Conservation (phyloP, 768 basidiomycete genomes). For the Leccinellum luteum region DNA sequence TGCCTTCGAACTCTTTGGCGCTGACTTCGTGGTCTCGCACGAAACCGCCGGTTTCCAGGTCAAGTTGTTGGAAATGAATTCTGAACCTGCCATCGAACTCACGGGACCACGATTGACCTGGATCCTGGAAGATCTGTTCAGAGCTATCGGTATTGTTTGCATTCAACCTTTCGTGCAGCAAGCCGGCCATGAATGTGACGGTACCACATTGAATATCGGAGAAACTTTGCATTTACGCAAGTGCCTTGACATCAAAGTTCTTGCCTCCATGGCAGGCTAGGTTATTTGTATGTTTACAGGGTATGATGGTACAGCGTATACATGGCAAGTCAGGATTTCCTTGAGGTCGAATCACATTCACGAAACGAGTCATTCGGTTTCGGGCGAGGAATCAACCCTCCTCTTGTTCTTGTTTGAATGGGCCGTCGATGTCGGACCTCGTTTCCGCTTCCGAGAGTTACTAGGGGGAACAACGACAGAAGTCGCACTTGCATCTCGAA, state of each 20-base stretch:
- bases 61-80: conserved; percentile 86
- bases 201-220: conserved; percentile 48
- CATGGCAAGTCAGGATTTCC: conserved; percentile 8
- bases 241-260: conserved; percentile 58
- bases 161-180: conserved; percentile 57
- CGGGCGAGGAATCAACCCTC: neutral
- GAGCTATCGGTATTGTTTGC: conserved; percentile 61
- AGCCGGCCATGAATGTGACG: neutral
- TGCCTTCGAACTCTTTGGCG: conserved; percentile 92
- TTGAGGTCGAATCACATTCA: conserved; percentile 1
- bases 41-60: conserved; percentile 46
- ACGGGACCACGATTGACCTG: conserved; percentile 81
- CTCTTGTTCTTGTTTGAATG: conserved; percentile 7
- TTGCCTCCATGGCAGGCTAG: conserved; percentile 27
- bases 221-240: conserved; percentile 57
- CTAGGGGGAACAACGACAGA: neutral
- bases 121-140: conserved; percentile 81
- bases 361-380: neutral
- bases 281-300: neutral
- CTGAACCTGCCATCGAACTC: conserved; percentile 93
- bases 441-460: conserved; percentile 14
- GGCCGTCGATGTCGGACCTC: neutral
- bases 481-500: conserved; percentile 2
- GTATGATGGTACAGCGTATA: neutral
- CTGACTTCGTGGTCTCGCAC: conserved; percentile 83